phyloP scores from a whole-genome alignment of 2,329 filamentous ascomycete genomes.

The Fulvia fulva region DNA sequence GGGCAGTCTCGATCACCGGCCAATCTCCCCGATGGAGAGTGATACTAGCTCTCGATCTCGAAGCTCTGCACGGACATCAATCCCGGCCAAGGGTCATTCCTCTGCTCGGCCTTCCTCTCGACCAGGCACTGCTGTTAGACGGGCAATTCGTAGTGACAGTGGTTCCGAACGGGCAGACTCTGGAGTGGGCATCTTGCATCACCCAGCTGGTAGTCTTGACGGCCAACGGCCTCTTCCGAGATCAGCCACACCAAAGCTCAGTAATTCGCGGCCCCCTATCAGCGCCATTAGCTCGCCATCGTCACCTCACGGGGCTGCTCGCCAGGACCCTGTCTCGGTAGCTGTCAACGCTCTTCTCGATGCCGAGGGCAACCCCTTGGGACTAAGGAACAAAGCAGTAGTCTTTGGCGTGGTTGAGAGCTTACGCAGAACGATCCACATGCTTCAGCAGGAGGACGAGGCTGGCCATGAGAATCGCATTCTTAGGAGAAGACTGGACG shows the following conservation, averaged over 20 bases:
- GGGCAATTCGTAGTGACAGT: conserved; percentile 8
- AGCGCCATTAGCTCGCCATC: conserved; percentile 13
- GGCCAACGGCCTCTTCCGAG: conserved; percentile 28
- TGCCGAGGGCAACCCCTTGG: conserved; percentile 39
- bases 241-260: conserved; percentile 6
- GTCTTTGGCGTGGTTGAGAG: conserved; percentile 49
- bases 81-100: not conserved
- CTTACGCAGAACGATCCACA: conserved; percentile 51
- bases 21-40: conserved; percentile 1
- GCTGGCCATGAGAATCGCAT: conserved; percentile 57
- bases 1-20: conserved; percentile 6
- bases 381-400: conserved; percentile 54
- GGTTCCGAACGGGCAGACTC: conserved; percentile 32
- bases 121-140: conserved; percentile 6
- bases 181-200: conserved; percentile 30
- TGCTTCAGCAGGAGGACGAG: conserved; percentile 46
- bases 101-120: conserved; percentile 1
- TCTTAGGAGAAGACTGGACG: conserved; percentile 68
- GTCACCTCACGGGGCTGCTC: conserved; percentile 26
- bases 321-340: conserved; percentile 35
- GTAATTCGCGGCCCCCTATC: not conserved
- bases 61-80: not conserved
- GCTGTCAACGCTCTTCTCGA: conserved; percentile 40
- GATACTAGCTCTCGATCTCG: not conserved
- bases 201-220: conserved; percentile 14